These are phyloP conservation scores for Cryptosporidium muris DNA, from an alignment of 169 alveolate species.

Conservation along the genomic window DNA sequence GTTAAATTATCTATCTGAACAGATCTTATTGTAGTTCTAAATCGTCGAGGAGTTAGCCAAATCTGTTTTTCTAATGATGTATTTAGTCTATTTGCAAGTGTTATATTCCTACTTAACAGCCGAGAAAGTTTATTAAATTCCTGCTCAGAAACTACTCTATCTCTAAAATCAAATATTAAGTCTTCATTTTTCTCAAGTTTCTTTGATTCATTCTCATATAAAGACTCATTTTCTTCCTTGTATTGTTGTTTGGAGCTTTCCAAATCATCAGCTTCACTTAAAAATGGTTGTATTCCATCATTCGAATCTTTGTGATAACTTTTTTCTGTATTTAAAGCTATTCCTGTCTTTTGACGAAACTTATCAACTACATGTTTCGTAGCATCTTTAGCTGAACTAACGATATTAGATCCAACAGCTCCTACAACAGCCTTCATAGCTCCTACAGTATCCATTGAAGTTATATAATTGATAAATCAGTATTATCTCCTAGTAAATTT, in stretches of 20 bases:
- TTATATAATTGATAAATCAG: neutral
- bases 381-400: slow-evolving; percentile 70
- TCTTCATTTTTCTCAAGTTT: slow-evolving; percentile 18
- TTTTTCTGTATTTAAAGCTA: neutral
- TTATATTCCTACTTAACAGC: slow-evolving; percentile 44
- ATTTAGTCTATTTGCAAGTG: slow-evolving; percentile 44
- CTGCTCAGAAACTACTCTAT: slow-evolving; percentile 65
- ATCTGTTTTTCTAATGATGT: slow-evolving; percentile 60
- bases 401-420: slow-evolving; percentile 56
- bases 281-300: neutral
- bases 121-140: slow-evolving; percentile 37
- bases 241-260: neutral
- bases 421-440: slow-evolving; percentile 62
- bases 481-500: too few species aligned
- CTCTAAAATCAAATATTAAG: slow-evolving; percentile 66
- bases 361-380: slow-evolving; percentile 53
- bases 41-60: slow-evolving; percentile 69
- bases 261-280: neutral
- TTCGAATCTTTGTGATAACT: neutral
- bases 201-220: slow-evolving; percentile 1
- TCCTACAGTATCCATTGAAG: slow-evolving; percentile 60
- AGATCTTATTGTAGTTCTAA: slow-evolving; percentile 67
- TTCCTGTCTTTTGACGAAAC: slow-evolving; percentile 21
- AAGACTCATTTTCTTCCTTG: neutral
- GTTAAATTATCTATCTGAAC: slow-evolving; percentile 62